A percentile compares a stretch with the other conserved stretches of the same genome.
phyloP scores from a whole-genome alignment of 805 yeast species.

The Saturnispora besseyi region DNA sequence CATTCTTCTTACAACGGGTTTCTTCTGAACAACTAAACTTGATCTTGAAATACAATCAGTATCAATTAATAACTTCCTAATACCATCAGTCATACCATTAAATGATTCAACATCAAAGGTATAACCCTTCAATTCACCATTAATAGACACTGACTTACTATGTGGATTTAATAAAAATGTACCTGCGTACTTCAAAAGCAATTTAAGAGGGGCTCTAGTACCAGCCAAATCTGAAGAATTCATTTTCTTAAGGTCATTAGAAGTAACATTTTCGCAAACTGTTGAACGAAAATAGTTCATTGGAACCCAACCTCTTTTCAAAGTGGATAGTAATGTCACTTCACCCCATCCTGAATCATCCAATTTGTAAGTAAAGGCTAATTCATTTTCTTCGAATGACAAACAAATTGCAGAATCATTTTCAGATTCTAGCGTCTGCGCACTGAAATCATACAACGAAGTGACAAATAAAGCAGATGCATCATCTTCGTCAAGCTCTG shows the following conservation, averaged over 20 bases:
- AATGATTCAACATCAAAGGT: conserved; percentile 51
- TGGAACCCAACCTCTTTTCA: conserved; percentile 78
- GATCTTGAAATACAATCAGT: conserved; percentile 72
- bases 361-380: conserved; percentile 69
- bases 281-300: conserved; percentile 61
- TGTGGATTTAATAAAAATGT: conserved; percentile 58
- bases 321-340: conserved; percentile 56
- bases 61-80: conserved; percentile 49
- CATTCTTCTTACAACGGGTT: conserved; percentile 50
- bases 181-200: conserved; percentile 54
- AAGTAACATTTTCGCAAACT: conserved; percentile 16
- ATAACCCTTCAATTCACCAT: conserved; percentile 29
- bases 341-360: conserved; percentile 88
- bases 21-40: conserved; percentile 55
- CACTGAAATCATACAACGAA: conserved; percentile 27
- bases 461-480: conserved; percentile 31
- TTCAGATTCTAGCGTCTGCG: conserved; percentile 46
- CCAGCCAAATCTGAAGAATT: conserved; percentile 25
- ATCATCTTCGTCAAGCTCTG: conserved; percentile 22
- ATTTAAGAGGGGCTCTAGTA: conserved; percentile 44
- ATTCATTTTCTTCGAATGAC: conserved; percentile 58
- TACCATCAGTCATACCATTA: conserved; percentile 67
- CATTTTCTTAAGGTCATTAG: conserved; percentile 10
- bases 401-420: conserved; percentile 67
- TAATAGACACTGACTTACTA: conserved; percentile 33